Percentiles rank a stretch among this genome's conserved stretches.
Evolutionary conservation across 2,329 filamentous ascomycete species (phyloP).

Genomic region (Hortaea sp.): DNA sequence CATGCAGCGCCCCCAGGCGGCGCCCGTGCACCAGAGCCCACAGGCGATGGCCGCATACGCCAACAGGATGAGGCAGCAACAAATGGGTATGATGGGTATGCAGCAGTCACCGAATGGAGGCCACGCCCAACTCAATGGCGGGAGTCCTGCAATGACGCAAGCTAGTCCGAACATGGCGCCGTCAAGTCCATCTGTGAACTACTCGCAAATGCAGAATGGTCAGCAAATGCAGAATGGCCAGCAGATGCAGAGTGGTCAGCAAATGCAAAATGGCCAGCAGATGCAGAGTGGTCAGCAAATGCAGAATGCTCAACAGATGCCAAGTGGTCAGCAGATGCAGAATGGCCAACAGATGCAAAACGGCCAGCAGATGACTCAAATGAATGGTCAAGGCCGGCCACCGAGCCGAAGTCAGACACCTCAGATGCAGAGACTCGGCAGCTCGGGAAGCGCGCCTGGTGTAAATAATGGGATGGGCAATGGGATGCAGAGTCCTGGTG

Average conservation of each 20-base stretch:
- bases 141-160: constrained; percentile 17
- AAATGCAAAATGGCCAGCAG: constrained; percentile 4
- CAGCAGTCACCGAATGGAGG: constrained; percentile 13
- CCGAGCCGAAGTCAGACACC: constrained; percentile 23
- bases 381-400: constrained; percentile 9
- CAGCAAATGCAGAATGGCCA: neutral
- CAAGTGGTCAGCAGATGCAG: neutral
- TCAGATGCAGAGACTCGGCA: constrained; percentile 23
- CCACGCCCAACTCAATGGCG: constrained; percentile 13
- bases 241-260: constrained; percentile 3
- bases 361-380: neutral
- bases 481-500: constrained; percentile 23
- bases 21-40: constrained; percentile 1
- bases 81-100: constrained; percentile 19
- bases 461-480: constrained; percentile 8
- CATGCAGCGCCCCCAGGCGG: constrained; percentile 1
- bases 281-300: constrained; percentile 3
- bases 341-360: too few relatives aligned
- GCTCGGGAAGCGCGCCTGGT: constrained; percentile 18
- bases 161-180: constrained; percentile 3
- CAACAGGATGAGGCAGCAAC: constrained; percentile 21
- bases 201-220: constrained; percentile 4
- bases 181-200: constrained; percentile 12
- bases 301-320: neutral
- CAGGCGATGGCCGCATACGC: constrained; percentile 18